Evolutionary conservation across 2,329 filamentous ascomycete species (phyloP).

Genomic region (Aspergillus clavatus): DNA sequence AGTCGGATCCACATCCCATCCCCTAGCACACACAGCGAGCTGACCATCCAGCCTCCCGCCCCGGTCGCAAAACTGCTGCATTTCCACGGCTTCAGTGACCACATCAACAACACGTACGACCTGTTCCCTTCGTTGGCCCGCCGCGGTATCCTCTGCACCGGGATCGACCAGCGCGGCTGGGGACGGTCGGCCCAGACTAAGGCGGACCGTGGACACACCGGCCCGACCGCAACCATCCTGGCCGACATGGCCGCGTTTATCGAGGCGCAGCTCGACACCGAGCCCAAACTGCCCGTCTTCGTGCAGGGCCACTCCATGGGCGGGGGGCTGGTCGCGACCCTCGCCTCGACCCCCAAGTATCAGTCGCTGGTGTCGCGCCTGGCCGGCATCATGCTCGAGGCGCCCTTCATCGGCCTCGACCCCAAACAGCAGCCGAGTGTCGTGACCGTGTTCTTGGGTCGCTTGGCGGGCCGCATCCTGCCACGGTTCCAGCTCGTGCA

Average conservation of each 20-base stretch:
- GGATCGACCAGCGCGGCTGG: conserved; percentile 9
- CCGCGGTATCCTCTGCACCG: conserved; percentile 4
- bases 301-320: conserved; percentile 5
- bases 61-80: conserved; percentile 7
- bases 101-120: conserved; percentile 7
- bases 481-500: conserved; percentile 6
- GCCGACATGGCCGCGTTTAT: conserved; percentile 1
- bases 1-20: not conserved
- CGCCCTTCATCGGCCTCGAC: conserved; percentile 5
- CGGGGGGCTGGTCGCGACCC: conserved; percentile 2
- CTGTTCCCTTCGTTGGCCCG: conserved; percentile 4
- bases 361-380: conserved; percentile 2
- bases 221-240: conserved; percentile 5
- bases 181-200: conserved; percentile 5
- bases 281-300: conserved; percentile 1
- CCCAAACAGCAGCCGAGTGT: conserved; percentile 1
- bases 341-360: conserved; percentile 5
- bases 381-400: conserved; percentile 1
- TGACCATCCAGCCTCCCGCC: not conserved
- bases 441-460: conserved; percentile 2
- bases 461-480: not conserved
- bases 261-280: conserved; percentile 1
- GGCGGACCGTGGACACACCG: conserved; percentile 7
- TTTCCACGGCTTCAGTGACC: conserved; percentile 10
- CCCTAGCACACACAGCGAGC: not conserved